phyloP scores from a whole-genome alignment of 2,329 filamentous ascomycete genomes.

The Parasarocladium wereldwijsianum region DNA sequence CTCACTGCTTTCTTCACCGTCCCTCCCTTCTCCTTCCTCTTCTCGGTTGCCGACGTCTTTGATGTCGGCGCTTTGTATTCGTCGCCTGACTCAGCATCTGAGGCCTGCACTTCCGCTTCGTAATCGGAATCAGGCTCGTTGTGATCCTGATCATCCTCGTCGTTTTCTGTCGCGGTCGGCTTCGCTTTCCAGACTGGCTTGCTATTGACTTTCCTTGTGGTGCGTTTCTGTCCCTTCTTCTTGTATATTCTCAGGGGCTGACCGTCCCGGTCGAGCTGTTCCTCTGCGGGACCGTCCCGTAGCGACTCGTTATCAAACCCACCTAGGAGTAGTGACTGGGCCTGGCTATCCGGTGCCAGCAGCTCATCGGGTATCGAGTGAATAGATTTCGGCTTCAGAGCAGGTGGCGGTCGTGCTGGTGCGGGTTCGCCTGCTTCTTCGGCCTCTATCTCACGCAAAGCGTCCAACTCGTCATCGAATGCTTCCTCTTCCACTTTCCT shows the following conservation, averaged over 20 bases:
- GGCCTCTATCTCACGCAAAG: constrained; percentile 55
- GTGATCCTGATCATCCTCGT: constrained; percentile 16
- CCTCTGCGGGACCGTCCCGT: constrained; percentile 41
- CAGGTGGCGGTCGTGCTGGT: constrained; percentile 10
- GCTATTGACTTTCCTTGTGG: constrained; percentile 55
- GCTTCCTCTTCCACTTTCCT: constrained; percentile 55
- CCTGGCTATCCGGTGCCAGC: constrained; percentile 28
- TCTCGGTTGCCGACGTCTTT: constrained; percentile 9
- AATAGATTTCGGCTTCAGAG: constrained; percentile 9
- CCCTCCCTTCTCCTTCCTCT: constrained; percentile 22
- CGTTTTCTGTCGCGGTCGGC: constrained; percentile 24
- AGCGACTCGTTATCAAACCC: constrained; percentile 49
- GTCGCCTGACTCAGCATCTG: constrained; percentile 7
- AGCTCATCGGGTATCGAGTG: constrained; percentile 20
- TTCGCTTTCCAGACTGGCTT: constrained; percentile 30
- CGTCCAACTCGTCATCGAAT: constrained; percentile 60
- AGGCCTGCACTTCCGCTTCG: constrained; percentile 13
- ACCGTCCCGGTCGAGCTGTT: constrained; percentile 37
- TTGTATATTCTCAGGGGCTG: constrained; percentile 53
- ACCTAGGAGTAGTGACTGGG: constrained; percentile 31
- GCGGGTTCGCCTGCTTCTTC: constrained; percentile 16
- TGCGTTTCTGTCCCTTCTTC: constrained; percentile 74
- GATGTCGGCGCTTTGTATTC: constrained; percentile 6
- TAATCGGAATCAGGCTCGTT: constrained; percentile 20
- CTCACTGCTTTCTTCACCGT: constrained; percentile 35